A percentile compares a stretch with the other conserved stretches of the same genome.
These are phyloP conservation scores for Albophoma yamanashiensis DNA, from an alignment of 2,329 filamentous ascomycete species.

Conservation along the genomic window DNA sequence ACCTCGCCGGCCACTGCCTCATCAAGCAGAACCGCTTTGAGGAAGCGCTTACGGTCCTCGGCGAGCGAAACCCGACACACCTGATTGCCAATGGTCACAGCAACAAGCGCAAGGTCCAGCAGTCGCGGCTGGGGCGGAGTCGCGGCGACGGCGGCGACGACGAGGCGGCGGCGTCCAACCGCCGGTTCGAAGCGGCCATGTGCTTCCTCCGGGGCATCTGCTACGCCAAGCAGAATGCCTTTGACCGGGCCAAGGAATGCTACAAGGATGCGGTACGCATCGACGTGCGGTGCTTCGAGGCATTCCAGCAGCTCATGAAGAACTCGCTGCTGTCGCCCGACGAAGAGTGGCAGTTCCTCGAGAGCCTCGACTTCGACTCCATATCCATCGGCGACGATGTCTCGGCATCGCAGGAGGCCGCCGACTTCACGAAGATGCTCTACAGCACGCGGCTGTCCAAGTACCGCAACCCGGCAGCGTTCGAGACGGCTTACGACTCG, in stretches of 20 bases:
- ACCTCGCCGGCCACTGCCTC: slow-evolving; percentile 86
- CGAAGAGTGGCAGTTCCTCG: slow-evolving; percentile 83
- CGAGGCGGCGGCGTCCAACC: slow-evolving; percentile 56
- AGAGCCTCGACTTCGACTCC: slow-evolving; percentile 82
- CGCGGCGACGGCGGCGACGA: slow-evolving; percentile 31
- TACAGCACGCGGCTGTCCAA: slow-evolving; percentile 95
- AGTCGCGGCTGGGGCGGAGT: slow-evolving; percentile 20
- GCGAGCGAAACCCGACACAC: slow-evolving; percentile 88
- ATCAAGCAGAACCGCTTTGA: slow-evolving; percentile 88
- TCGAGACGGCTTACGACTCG: slow-evolving; percentile 78
- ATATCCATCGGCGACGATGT: slow-evolving; percentile 56
- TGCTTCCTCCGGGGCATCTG: slow-evolving; percentile 90
- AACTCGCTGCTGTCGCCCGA: slow-evolving; percentile 85
- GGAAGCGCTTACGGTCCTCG: slow-evolving; percentile 75
- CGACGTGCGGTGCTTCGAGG: slow-evolving; percentile 96
- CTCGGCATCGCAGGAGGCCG: slow-evolving; percentile 69
- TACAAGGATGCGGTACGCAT: slow-evolving; percentile 97
- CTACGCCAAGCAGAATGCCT: slow-evolving; percentile 94
- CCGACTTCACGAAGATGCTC: slow-evolving; percentile 88
- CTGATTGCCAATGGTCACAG: slow-evolving; percentile 52
- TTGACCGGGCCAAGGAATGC: slow-evolving; percentile 93
- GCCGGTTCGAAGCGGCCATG: slow-evolving; percentile 93
- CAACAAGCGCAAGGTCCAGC: slow-evolving; percentile 27
- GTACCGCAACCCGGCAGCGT: slow-evolving; percentile 77
- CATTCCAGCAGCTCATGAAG: slow-evolving; percentile 95